A percentile compares a stretch with the other conserved stretches of the same genome.
Conservation (phyloP, 2,329 filamentous ascomycete species). For the Podosphaera fusca region DNA sequence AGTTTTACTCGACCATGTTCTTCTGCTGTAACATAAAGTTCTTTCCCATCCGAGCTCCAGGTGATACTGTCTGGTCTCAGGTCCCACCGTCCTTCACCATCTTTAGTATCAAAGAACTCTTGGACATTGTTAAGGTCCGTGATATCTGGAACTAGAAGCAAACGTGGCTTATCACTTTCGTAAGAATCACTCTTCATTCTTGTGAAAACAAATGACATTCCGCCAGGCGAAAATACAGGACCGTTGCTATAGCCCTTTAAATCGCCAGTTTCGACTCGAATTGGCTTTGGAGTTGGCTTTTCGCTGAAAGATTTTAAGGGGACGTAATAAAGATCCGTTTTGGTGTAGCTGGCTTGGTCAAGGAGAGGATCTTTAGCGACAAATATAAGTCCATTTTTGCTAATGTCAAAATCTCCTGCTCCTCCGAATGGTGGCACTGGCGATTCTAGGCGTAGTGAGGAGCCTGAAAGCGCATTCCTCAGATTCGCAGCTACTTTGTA, state of each 20-base stretch:
- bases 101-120: conserved; percentile 36
- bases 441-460: conserved; percentile 27
- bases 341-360: conserved; percentile 53
- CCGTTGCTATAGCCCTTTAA: conserved; percentile 39
- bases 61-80: conserved; percentile 29
- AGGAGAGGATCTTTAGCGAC: conserved; percentile 51
- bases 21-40: conserved; percentile 53
- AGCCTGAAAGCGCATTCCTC: conserved; percentile 35
- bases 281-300: conserved; percentile 24
- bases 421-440: conserved; percentile 64
- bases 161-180: conserved; percentile 54
- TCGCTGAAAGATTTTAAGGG: conserved; percentile 38
- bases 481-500: conserved; percentile 22
- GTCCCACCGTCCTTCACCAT: conserved; percentile 42
- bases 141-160: conserved; percentile 41
- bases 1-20: conserved; percentile 38
- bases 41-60: conserved; percentile 35
- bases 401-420: conserved; percentile 57
- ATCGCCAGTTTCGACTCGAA: conserved; percentile 30
- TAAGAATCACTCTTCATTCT: conserved; percentile 59
- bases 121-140: conserved; percentile 31
- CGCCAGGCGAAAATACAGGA: conserved; percentile 54
- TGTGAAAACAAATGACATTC: conserved; percentile 48
- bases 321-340: conserved; percentile 58
- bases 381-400: conserved; percentile 41